Evolutionary conservation across 1,284 basidiomycete genomes (phyloP).

Genomic region (Fomitopsis betulina): DNA sequence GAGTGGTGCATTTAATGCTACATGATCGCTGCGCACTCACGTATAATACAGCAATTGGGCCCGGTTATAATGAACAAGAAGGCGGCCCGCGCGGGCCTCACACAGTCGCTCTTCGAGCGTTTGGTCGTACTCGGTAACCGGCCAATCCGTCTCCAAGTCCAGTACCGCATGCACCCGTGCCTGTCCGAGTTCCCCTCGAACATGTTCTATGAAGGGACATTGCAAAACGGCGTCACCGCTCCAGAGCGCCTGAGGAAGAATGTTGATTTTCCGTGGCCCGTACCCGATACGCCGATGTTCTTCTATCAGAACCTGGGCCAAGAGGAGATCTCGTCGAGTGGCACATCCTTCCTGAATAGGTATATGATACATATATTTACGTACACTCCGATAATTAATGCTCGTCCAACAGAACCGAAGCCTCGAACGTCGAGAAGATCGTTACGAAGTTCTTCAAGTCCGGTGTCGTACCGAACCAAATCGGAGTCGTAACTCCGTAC

Average conservation of each 20-base stretch:
- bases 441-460: constrained; percentile 99
- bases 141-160: constrained; percentile 97
- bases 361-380: constrained; percentile 26
- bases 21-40: neutral
- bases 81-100: constrained; percentile 94
- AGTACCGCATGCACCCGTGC: constrained; percentile 99
- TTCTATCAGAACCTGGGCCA: constrained; percentile 99
- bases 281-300: constrained; percentile 98
- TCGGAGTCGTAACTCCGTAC: constrained; percentile 98
- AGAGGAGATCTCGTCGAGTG: constrained; percentile 97
- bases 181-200: constrained; percentile 99
- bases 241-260: constrained; percentile 96
- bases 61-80: constrained; percentile 99
- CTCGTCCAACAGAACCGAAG: constrained; percentile 74
- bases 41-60: constrained; percentile 75
- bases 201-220: constrained; percentile 99
- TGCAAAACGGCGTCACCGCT: constrained; percentile 99
- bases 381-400: constrained; percentile 11
- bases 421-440: constrained; percentile 99
- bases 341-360: constrained; percentile 97
- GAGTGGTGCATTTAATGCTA: constrained; percentile 10
- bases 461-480: constrained; percentile 91
- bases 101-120: constrained; percentile 96
- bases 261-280: constrained; percentile 99
- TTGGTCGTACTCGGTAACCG: constrained; percentile 93